A percentile compares a stretch with the other conserved stretches of the same genome.
Conservation (phyloP, 1,284 basidiomycete genomes). For the Stereum hirsutum region DNA sequence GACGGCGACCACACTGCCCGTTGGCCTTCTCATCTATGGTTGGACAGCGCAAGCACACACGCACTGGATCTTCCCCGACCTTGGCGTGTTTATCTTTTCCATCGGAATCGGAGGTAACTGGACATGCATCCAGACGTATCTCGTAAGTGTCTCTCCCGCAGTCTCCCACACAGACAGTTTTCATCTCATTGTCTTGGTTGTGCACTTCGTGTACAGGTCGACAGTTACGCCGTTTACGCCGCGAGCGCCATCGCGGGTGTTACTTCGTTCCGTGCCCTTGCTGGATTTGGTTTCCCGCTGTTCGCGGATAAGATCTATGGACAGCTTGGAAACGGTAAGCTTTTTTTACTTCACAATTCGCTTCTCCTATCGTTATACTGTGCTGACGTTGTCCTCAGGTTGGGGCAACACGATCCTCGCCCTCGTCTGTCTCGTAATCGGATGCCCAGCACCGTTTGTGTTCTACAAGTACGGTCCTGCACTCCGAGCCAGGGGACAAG, state of each 20-base stretch:
- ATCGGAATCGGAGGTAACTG: neutral
- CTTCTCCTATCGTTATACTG: neutral
- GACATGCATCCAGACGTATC: neutral
- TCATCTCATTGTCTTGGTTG: too few relatives aligned
- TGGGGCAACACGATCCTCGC: neutral
- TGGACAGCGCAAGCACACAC: conserved; percentile 49
- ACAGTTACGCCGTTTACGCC: neutral
- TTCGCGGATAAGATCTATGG: conserved; percentile 60
- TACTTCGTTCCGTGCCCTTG: conserved; percentile 45
- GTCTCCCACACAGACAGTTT: neutral
- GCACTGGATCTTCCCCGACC: conserved; percentile 62
- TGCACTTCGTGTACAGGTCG: neutral
- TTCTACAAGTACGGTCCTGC: neutral
- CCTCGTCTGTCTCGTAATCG: neutral
- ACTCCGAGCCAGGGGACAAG: neutral
- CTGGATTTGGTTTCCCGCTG: conserved; percentile 60
- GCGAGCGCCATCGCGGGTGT: conserved; percentile 20
- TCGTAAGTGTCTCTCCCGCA: neutral
- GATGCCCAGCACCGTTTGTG: neutral
- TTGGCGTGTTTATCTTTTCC: conserved; percentile 29
- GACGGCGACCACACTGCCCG: conserved; percentile 46
- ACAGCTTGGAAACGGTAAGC: conserved; percentile 53
- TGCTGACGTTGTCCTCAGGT: neutral
- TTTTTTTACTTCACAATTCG: too few relatives aligned
- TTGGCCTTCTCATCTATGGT: conserved; percentile 55